phyloP scores from a whole-genome alignment of 2,329 filamentous ascomycete species.

The Colletotrichum horii region DNA sequence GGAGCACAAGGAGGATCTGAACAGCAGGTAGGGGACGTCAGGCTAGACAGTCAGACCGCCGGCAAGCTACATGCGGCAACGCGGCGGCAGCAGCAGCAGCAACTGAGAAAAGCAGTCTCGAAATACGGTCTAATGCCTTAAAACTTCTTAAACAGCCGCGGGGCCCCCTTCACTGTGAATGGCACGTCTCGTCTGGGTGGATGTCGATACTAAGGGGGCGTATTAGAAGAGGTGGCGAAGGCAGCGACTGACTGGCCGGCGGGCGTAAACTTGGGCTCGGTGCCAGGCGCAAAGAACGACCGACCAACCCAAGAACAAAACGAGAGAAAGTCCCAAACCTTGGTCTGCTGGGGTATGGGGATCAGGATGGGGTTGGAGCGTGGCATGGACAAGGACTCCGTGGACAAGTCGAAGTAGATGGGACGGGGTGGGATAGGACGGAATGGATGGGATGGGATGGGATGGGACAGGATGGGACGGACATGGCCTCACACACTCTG shows the following conservation, averaged over 20 bases:
- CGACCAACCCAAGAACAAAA: not conserved
- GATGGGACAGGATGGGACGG: not conserved
- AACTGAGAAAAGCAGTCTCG: not conserved
- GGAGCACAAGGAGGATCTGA: not conserved
- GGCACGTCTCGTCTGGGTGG: not conserved
- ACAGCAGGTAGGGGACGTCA: not conserved
- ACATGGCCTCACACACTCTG: not conserved
- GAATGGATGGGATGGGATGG: not conserved
- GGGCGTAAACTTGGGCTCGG: not conserved
- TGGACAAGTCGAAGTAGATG: slow-evolving; percentile 3
- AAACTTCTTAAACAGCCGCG: not conserved
- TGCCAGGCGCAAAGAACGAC: not conserved
- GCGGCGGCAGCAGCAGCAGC: not conserved
- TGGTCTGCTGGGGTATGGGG: slow-evolving; percentile 16
- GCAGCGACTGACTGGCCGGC: slow-evolving; percentile 1
- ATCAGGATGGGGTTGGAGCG: slow-evolving; percentile 4
- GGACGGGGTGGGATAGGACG: not conserved
- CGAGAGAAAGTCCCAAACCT: slow-evolving; percentile 4
- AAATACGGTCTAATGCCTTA: not conserved
- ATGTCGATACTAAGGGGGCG: not conserved
- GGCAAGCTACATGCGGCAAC: not conserved
- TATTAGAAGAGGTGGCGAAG: not conserved
- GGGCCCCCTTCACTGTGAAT: not conserved
- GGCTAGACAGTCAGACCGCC: not conserved
- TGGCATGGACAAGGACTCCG: slow-evolving; percentile 1